Conservation (phyloP, 202 grass and related monocot genomes). For the Zoysia matrella region DNA sequence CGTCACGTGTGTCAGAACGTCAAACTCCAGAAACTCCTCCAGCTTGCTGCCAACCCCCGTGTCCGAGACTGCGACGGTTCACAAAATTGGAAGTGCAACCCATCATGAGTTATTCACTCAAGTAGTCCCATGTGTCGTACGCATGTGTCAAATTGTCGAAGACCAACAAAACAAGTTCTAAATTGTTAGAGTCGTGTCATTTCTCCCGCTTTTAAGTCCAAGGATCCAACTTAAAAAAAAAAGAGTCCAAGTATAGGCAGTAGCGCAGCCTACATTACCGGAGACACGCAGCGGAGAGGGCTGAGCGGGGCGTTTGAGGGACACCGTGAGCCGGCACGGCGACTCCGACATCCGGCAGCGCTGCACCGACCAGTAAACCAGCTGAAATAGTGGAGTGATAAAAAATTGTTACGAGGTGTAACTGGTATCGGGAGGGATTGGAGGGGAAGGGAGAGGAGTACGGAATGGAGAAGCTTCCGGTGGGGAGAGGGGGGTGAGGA, state of each 20-base stretch:
- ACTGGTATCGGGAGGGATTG: background rate
- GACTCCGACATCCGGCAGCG: constrained; percentile 68
- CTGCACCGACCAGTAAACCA: constrained; percentile 64
- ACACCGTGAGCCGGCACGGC: constrained; percentile 67
- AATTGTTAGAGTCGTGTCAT: background rate
- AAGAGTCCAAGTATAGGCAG: too few relatives aligned
- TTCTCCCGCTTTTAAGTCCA: background rate
- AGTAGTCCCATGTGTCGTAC: too few relatives aligned
- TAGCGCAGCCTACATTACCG: constrained; percentile 34
- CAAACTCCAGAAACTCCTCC: constrained; percentile 68
- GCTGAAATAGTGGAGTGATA: constrained; percentile 40
- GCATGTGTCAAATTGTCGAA: too few relatives aligned
- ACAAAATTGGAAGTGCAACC: constrained; percentile 29
- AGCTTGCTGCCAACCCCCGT: constrained; percentile 73
- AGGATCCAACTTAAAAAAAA: background rate
- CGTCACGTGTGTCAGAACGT: constrained; percentile 20
- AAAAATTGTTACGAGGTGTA: background rate
- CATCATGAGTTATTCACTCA: background rate
- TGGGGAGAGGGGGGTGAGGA: constrained; percentile 14
- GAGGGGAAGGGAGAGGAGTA: constrained; percentile 1
- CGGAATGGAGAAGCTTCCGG: constrained; percentile 48
- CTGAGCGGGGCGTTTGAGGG: constrained; percentile 43
- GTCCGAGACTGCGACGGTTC: constrained; percentile 63
- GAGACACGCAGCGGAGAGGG: constrained; percentile 48
- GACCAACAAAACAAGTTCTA: too few relatives aligned